Evolutionary conservation across 2,329 filamentous ascomycete species (phyloP).

Genomic region (Colletotrichum zoysiae): DNA sequence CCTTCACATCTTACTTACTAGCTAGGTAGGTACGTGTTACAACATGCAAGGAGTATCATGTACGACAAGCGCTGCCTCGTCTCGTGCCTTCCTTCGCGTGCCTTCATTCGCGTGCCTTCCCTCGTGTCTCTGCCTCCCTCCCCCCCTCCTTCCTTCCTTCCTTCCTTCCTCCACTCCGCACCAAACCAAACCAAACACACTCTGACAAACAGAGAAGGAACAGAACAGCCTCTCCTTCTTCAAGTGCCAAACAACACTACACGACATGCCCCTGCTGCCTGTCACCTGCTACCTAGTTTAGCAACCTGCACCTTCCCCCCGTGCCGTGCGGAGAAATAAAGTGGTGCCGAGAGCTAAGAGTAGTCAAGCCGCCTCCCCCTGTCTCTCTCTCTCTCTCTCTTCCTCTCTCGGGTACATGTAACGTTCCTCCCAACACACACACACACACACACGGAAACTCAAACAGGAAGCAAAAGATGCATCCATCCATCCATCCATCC

Average conservation of each 20-base stretch:
- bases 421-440: constrained; percentile 39
- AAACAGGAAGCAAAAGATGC: not conserved
- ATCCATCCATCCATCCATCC: not conserved
- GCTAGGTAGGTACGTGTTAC: not conserved
- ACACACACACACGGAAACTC: not conserved
- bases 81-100: not conserved
- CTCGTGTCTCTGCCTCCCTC: not conserved
- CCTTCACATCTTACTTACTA: no score
- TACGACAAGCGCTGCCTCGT: no score
- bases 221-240: no score
- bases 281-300: not conserved
- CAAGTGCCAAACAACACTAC: not conserved
- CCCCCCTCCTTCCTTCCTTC: not conserved
- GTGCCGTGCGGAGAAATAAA: constrained; percentile 29
- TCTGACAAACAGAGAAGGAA: not conserved
- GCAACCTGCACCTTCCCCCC: not conserved
- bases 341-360: constrained; percentile 26
- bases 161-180: not conserved
- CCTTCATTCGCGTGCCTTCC: not conserved
- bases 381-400: not conserved
- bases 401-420: constrained; percentile 38
- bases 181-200: not conserved
- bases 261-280: not conserved
- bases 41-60: not conserved
- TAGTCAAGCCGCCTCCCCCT: not conserved